Evolutionary conservation across 2,329 filamentous ascomycete genomes (phyloP), one percentile per base, ranked within the genome.

Genomic region (Colletotrichum plurivorum): DNA sequence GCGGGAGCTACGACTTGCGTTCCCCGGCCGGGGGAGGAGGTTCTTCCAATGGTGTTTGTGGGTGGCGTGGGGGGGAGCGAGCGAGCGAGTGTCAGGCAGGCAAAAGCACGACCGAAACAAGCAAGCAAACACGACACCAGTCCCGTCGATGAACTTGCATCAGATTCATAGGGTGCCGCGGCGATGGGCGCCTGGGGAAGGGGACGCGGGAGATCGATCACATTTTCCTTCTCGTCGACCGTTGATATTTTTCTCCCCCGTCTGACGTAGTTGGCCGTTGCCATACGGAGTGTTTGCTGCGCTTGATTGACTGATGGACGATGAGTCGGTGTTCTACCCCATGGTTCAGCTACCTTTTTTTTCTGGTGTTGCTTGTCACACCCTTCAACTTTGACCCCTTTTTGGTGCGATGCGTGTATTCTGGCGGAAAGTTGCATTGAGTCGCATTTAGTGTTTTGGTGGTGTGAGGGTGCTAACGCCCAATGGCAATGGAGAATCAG

Each of bases 21-120:
- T 59, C 56, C 56, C 56, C 43, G 43, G 41, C 22, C 16, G 27
- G 25, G 25, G 45, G 27, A 43, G 43, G 52, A 16, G 18, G n/a
- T 9, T 36, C 31, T 36, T 36, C 31, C 31, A 36, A 36, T 36
- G 31, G 31, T 36, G 31, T 36, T 10, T 31, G 31, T 10, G 31
- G 8, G 3, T 36, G 31, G 31, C 31, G 31, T 36, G 31, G 31
- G 31, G 31, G 31, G 31, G 31, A 36, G 9, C 20, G 20, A 36
- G 31, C 8, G 31, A 36, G 10, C 8, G 31, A 36, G 31, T 36
- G 31, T 8, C 31, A 36, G 31, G 9, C 31, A 36, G 31, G 31
- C 31, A 22, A 36, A 36, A 36, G 31, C 31, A 36, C 31, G 31
- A 36, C 10, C 31, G 31, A 36, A 36, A 25, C 22, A 25, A 25